phyloP scores from a whole-genome alignment of 1,284 basidiomycete genomes.

The Melampsora larici-populina region DNA sequence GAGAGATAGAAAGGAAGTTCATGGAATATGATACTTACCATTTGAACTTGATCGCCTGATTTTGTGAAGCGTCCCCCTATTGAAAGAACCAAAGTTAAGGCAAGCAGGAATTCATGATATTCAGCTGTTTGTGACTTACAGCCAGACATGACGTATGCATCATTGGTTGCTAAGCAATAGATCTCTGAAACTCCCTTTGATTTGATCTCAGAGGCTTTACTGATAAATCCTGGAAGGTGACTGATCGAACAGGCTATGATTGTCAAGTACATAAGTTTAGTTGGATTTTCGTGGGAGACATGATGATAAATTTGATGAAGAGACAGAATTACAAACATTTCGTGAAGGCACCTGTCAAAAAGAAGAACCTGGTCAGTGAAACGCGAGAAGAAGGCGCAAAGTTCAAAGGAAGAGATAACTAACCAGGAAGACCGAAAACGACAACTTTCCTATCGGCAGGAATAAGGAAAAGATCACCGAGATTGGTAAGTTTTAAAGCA shows the following conservation, averaged over 20 bases:
- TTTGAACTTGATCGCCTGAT: conserved; percentile 29
- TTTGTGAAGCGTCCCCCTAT: conserved; percentile 31
- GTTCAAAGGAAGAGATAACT: background rate
- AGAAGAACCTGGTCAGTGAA: background rate
- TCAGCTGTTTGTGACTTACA: conserved; percentile 17
- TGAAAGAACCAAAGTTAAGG: background rate
- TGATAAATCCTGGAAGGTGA: conserved; percentile 23
- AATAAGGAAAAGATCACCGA: background rate
- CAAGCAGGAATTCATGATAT: background rate
- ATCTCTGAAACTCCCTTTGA: conserved; percentile 27
- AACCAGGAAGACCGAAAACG: conserved; percentile 37
- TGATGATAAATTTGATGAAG: background rate
- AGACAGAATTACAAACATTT: conserved; percentile 7
- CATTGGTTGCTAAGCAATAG: conserved; percentile 38
- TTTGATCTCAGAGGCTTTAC: conserved; percentile 30
- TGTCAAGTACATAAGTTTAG: background rate
- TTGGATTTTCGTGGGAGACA: background rate
- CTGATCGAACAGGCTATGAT: conserved; percentile 29
- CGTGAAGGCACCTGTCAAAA: conserved; percentile 29
- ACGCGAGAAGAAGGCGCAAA: background rate
- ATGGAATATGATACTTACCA: conserved; percentile 6
- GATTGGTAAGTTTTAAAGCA: background rate
- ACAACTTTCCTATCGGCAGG: conserved; percentile 32
- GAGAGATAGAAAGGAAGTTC: background rate
- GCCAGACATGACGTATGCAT: conserved; percentile 38